These are phyloP conservation scores for Avena sativa DNA, from an alignment of 176 grass and related monocot species.

Conservation along the genomic window DNA sequence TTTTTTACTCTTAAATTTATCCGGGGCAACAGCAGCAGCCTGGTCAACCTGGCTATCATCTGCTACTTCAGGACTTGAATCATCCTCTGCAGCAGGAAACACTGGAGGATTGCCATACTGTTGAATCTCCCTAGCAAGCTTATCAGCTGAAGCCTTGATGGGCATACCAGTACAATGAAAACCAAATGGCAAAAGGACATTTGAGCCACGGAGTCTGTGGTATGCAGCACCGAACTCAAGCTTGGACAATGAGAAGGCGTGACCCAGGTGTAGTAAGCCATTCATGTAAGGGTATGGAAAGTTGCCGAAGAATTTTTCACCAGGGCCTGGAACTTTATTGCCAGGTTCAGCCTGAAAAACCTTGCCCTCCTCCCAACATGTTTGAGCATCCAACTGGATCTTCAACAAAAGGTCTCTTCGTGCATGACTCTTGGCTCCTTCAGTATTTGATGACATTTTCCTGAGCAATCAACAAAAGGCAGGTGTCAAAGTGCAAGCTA, in stretches of 20 bases:
- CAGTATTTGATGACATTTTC: constrained; percentile 55
- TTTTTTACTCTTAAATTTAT: constrained; percentile 76
- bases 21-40: constrained; percentile 43
- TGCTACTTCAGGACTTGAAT: constrained; percentile 41
- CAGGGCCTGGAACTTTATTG: constrained; percentile 32
- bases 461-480: constrained; percentile 37
- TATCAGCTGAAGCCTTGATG: constrained; percentile 84
- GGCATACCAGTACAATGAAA: constrained; percentile 90
- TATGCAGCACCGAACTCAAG: constrained; percentile 82
- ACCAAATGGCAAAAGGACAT: constrained; percentile 76
- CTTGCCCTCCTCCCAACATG: constrained; percentile 61
- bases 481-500: constrained; percentile 17
- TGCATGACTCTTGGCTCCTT: constrained; percentile 56
- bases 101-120: constrained; percentile 71
- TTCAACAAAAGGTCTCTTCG: constrained; percentile 60
- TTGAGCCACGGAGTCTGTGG: constrained; percentile 62
- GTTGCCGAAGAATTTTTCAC: constrained; percentile 83
- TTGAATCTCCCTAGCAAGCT: constrained; percentile 64
- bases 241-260: constrained; percentile 77
- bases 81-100: constrained; percentile 58
- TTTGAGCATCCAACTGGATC: constrained; percentile 50
- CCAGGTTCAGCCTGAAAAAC: constrained; percentile 70
- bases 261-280: constrained; percentile 72
- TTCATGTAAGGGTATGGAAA: constrained; percentile 95
- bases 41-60: constrained; percentile 46